Evolutionary conservation across 164 flowering plant genomes (phyloP).

Genomic region (Saururus chinensis): DNA sequence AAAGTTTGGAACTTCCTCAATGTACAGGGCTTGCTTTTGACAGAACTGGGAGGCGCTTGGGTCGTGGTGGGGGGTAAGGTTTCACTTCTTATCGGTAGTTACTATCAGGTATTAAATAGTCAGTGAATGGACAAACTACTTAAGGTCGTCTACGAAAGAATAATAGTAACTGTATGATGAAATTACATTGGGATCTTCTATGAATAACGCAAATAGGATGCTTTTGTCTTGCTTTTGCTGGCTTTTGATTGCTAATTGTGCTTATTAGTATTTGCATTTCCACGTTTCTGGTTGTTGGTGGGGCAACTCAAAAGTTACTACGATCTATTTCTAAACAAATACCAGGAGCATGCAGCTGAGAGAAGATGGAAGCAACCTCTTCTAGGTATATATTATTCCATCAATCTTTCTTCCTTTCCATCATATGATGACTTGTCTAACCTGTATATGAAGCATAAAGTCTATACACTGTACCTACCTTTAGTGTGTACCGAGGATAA

Average conservation of each 20-base stretch:
- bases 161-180: no score
- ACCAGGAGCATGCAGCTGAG: slow-evolving; percentile 58
- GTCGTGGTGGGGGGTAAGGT: slow-evolving; percentile 95
- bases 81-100: not conserved
- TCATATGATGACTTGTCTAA: not conserved
- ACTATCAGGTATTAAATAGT: not conserved
- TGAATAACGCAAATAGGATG: no score
- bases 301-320: slow-evolving; percentile 51
- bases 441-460: not conserved
- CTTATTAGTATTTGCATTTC: not conserved
- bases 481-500: not conserved
- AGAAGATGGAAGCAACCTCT: slow-evolving; percentile 77
- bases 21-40: slow-evolving; percentile 88
- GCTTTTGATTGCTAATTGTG: not conserved
- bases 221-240: not conserved
- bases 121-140: not conserved
- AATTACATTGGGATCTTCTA: no score
- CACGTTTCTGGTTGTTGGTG: not conserved
- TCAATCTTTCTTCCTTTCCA: not conserved
- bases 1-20: not conserved
- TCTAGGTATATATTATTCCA: slow-evolving; percentile 35
- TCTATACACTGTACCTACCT: not conserved
- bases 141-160: no score
- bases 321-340: slow-evolving; percentile 64
- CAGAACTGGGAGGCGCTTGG: slow-evolving; percentile 84